Percentiles rank a stretch among this genome's conserved stretches.
These are phyloP conservation scores for Candida adriatica DNA, from an alignment of 805 yeast species.

Conservation along the genomic window DNA sequence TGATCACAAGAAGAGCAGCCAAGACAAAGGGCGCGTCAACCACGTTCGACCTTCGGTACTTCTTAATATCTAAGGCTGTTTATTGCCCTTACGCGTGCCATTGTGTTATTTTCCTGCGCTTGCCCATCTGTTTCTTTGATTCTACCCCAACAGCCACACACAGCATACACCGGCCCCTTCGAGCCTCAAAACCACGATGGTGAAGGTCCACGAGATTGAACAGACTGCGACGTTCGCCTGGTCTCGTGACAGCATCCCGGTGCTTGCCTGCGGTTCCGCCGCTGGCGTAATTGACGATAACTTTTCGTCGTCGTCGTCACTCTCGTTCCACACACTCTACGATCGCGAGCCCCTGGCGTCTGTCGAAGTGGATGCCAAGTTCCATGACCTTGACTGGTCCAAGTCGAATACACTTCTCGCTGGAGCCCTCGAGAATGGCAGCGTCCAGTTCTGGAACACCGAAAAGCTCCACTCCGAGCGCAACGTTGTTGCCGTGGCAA, in stretches of 20 bases:
- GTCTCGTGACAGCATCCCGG: conserved; percentile 72
- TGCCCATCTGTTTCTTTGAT: too few species aligned
- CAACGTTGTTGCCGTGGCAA: conserved; percentile 43
- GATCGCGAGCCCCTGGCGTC: conserved; percentile 35
- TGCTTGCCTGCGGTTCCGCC: conserved; percentile 86
- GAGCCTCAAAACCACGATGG: conserved; percentile 35
- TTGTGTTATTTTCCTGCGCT: too few species aligned
- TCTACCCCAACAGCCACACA: too few species aligned
- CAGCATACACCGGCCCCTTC: neutral
- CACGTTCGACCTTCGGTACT: too few species aligned
- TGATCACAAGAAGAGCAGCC: too few species aligned
- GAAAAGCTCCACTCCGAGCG: conserved; percentile 36
- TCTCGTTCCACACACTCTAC: conserved; percentile 70
- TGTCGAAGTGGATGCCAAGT: conserved; percentile 48
- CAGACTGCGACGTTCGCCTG: conserved; percentile 95
- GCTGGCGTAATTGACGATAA: conserved; percentile 92
- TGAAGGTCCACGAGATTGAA: conserved; percentile 75
- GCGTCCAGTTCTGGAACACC: conserved; percentile 73
- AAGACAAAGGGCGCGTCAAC: too few species aligned
- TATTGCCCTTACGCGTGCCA: neutral
- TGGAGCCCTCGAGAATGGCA: conserved; percentile 85
- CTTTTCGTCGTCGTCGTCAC: conserved; percentile 69
- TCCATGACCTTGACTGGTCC: conserved; percentile 85
- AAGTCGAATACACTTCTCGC: conserved; percentile 59
- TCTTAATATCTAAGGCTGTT: too few species aligned